Evolutionary conservation across 2,329 filamentous ascomycete species (phyloP), one percentile per base, ranked within the genome.

Genomic region (Neofusicoccum umdonicola): DNA sequence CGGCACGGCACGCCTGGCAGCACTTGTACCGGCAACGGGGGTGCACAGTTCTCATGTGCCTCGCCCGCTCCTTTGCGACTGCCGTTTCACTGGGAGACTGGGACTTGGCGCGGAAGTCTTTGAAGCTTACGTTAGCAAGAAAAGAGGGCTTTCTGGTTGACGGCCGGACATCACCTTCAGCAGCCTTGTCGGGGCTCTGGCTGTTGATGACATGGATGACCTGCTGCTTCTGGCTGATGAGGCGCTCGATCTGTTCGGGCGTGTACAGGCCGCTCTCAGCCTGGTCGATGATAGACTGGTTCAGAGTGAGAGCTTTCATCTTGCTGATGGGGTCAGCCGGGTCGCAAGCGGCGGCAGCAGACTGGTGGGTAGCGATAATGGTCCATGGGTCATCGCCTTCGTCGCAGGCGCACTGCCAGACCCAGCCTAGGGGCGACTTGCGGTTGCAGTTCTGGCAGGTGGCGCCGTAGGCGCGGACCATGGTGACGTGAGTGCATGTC

Each of bases 341-440:
- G n/a, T 68, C 64, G 15, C 67, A 39, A 47, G 42, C 54, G 47
- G 17, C 37, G 47, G 41, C 48, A 19, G 15, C 61, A 12, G 35
- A 2, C 19, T 52, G 35, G 27, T 27, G 52, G n/a, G 39, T 34
- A 11, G 47, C 56, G 22, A 65, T 15, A 8, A 37, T 37, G n/a
- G 27, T 15, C 63, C 63, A 65, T 7, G 63, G 63, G n/a, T 65
- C 63, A n/a, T 45, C 7, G 17, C 22, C 56, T 15, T 79, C 79
- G 69, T 93, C 90, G 72, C 91, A 86, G 12, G 83, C 85, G 75
- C 92, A 95, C 66, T 84, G 81, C 74, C 91, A 95, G 22, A 95
- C 78, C 85, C 89, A 95, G 31, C 90, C 90, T 62, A 88, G 81
- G 15, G 81, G 77, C 0, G 88, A 85, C 1, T 76, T 74, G 45